Percentiles rank a stretch among this genome's conserved stretches.
Evolutionary conservation across 345 rosid genomes (phyloP).

Genomic region (Syzygium grande): DNA sequence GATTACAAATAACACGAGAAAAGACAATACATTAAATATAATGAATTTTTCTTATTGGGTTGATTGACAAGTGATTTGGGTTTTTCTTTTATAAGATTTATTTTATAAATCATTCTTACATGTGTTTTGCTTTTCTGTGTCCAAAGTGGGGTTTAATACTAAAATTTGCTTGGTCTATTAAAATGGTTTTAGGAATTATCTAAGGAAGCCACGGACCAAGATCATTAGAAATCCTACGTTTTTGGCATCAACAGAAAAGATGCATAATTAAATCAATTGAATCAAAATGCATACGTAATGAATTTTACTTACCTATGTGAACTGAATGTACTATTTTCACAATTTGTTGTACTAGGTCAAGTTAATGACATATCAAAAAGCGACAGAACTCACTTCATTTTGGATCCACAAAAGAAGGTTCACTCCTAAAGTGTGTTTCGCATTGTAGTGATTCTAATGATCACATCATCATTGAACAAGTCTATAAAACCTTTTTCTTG

Average conservation of each 20-base stretch:
- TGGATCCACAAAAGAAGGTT: background rate
- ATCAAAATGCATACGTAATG: background rate
- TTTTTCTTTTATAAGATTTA: background rate
- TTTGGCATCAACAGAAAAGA: too few relatives aligned
- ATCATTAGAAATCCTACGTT: too few relatives aligned
- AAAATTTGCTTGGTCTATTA: background rate
- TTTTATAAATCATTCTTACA: background rate
- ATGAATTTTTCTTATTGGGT: too few relatives aligned
- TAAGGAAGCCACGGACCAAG: too few relatives aligned
- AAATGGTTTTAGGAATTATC: background rate
- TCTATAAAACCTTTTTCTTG: background rate
- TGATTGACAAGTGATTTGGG: too few relatives aligned
- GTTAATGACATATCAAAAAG: background rate
- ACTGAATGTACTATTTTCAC: background rate
- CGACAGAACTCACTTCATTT: background rate
- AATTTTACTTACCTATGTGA: background rate
- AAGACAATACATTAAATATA: background rate
- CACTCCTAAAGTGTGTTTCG: background rate
- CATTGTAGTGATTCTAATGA: background rate
- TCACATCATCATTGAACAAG: background rate
- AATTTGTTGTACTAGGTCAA: background rate
- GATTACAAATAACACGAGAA: background rate
- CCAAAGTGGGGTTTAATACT: background rate
- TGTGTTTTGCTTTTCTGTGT: background rate
- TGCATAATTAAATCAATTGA: background rate